Evolutionary conservation across 208 protist genomes (phyloP), one percentile per base, ranked within the genome.

Genomic region (Porcisia deanei): DNA sequence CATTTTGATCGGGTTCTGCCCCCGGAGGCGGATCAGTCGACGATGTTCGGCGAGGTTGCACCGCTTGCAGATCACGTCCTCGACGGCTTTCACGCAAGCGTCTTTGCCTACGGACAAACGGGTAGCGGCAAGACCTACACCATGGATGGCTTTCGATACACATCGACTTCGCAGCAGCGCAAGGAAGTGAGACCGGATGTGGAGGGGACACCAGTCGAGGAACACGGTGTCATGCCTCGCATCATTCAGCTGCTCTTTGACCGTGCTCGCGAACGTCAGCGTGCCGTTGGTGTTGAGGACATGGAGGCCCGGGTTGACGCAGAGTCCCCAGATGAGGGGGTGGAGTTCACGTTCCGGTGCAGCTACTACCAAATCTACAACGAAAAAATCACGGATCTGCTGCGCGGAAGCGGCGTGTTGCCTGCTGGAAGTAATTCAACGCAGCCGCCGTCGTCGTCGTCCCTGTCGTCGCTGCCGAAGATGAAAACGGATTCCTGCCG

Each of bases 281-380:
- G 67, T 43, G 61, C 79, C n/a, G 59, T 12, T 30, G 75, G 58
- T 54, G 47, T 18, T 0, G 81, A 68, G 25, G 63, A 57, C 49
- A 34, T 30, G 6, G 59, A 4, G 0, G 59, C 39, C 8, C 65
- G 72, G 25, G 57, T 52, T 16, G 54, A 43, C 37, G 37, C 16
- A 10, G 66, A 52, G 25, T 49, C 6, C 39, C 59, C 34, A 14
- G 69, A 86, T 41, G 83, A 85, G 30, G 77, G 77, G 14, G 77
- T 91, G 3, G 73, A 82, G 71, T 94, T 90, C 81, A 64, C 80
- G n/a, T 89, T 97, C 52, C 85, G 84, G 6, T 97, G 94, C 77
- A 95, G 91, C 81, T 97, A 88, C 74, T 92, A 94, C 14, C 92
- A 98, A 60, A 91, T 98, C 75, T 98, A 98, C 86, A 97, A 98